Conservation (phyloP, 2,329 filamentous ascomycete species). For the Colletotrichum sojae region DNA sequence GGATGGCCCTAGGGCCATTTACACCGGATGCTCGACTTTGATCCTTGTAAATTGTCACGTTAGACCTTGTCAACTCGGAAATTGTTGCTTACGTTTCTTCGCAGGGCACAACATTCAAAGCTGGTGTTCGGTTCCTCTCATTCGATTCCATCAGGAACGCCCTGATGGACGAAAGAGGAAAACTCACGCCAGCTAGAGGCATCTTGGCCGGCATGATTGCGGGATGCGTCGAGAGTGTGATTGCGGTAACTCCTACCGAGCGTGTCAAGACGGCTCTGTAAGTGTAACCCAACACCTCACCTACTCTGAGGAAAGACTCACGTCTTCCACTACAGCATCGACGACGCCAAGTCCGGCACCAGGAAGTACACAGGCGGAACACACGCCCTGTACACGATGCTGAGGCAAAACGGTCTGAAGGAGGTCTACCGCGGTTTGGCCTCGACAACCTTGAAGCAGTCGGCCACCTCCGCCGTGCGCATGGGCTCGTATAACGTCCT, state of each 20-base stretch:
- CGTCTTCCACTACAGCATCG: conserved; percentile 46
- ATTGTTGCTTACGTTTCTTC: background rate
- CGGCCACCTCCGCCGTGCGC: conserved; percentile 60
- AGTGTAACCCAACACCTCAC: conserved; percentile 23
- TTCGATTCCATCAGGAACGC: conserved; percentile 76
- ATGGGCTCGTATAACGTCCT: conserved; percentile 66
- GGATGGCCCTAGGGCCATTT: conserved; percentile 71
- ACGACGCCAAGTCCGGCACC: conserved; percentile 51
- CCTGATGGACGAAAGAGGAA: conserved; percentile 69
- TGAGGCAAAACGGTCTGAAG: conserved; percentile 56
- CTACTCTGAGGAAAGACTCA: background rate
- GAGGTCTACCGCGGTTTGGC: conserved; percentile 61
- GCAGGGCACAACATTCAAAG: conserved; percentile 73
- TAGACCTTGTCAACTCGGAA: background rate
- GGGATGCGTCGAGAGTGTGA: conserved; percentile 72
- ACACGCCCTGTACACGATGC: conserved; percentile 51
- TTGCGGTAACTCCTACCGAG: conserved; percentile 78
- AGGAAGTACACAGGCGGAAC: conserved; percentile 48
- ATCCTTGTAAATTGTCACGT: conserved; percentile 56
- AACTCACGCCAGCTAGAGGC: conserved; percentile 67
- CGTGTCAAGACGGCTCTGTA: conserved; percentile 76
- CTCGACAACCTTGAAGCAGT: conserved; percentile 63
- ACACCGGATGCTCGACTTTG: conserved; percentile 74
- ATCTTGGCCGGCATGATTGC: conserved; percentile 76
- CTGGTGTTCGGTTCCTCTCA: conserved; percentile 75